A percentile compares a stretch with the other conserved stretches of the same genome.
Conservation (phyloP, 345 rosid genomes). For the Isatis tinctoria region DNA sequence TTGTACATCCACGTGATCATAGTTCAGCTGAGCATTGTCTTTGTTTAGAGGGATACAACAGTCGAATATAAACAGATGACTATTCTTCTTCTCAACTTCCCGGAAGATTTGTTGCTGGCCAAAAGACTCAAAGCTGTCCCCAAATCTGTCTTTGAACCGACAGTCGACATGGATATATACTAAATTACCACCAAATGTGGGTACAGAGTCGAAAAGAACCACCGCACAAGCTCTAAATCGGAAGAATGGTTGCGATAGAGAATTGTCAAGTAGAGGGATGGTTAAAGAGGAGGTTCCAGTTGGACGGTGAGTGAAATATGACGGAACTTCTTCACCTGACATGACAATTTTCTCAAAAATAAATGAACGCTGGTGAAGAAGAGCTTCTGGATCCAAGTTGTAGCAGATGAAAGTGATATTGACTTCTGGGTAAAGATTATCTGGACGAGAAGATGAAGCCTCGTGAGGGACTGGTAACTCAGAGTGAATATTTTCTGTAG, state of each 20-base stretch:
- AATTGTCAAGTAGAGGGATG: neutral
- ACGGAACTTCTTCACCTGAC: conserved; percentile 7
- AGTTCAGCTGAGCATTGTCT: neutral
- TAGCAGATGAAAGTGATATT: neutral
- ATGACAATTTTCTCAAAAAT: neutral
- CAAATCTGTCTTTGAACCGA: neutral
- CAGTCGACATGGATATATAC: neutral
- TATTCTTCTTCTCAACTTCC: neutral
- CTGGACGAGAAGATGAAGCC: neutral
- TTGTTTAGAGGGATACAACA: neutral
- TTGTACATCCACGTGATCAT: neutral
- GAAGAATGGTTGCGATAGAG: neutral
- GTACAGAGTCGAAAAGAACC: neutral
- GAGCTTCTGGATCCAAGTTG: neutral
- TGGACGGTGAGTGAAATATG: conserved; percentile 7
- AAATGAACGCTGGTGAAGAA: neutral
- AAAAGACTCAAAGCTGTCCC: neutral
- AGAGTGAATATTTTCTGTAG: neutral
- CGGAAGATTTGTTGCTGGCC: neutral
- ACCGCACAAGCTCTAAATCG: neutral
- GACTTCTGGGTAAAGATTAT: neutral
- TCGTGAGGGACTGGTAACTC: neutral
- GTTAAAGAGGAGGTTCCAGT: neutral
- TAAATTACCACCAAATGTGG: neutral
- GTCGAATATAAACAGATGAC: neutral